Base-by-base conservation (phyloP, 164 flowering plant genomes). In the Liriodendron chinense region DNA sequence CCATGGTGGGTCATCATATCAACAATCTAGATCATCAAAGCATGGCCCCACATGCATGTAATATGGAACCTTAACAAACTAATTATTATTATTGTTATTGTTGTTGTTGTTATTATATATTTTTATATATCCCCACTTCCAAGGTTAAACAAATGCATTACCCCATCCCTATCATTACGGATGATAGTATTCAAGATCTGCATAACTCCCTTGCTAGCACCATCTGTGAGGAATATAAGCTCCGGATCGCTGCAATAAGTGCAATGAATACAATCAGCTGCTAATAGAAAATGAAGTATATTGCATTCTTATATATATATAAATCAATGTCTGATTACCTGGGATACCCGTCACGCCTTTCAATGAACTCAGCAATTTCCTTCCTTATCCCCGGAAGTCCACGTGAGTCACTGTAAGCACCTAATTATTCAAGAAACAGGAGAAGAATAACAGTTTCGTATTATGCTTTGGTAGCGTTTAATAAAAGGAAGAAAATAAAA, bases 191-290 rank as follows among this genome's bases (percentile, higher is more conserved):
- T 89, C 79, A 96, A 84, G 65, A 89, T 93, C 84, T 92, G 96
- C 96, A 91, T 92, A 48, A 96, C 97, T 84, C 98, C 99, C 84
- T 96, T 96, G 86, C 99, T 96, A 47, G 99, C 99, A 81, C 97
- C 98, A 86, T 92, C 97, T 1, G 99, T 96, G 70, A 96, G 96
- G 83, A 74, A 96, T 86, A 96, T 96, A 82, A 91, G 94, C 77
- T 96, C 99, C 71, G 99, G 98, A 79, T 96, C 96, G 84, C 99
- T 96, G 91, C 71, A 72, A 82, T 21, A 22, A 75, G 69, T 72
- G 25, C 23, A 78, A 65, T 56, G 13, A 68, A 71, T 21, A 66
- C 56, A 16, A 63, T 87, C 71, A 82, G 76, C 68, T 79, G 43
- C 43, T 34, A 34, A 34, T 34, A 34, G 20, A 53, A 53, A 12